A percentile compares a stretch with the other conserved stretches of the same genome.
These are phyloP conservation scores for Tarenaya hassleriana DNA, from an alignment of 345 rosid species.

Conservation along the genomic window DNA sequence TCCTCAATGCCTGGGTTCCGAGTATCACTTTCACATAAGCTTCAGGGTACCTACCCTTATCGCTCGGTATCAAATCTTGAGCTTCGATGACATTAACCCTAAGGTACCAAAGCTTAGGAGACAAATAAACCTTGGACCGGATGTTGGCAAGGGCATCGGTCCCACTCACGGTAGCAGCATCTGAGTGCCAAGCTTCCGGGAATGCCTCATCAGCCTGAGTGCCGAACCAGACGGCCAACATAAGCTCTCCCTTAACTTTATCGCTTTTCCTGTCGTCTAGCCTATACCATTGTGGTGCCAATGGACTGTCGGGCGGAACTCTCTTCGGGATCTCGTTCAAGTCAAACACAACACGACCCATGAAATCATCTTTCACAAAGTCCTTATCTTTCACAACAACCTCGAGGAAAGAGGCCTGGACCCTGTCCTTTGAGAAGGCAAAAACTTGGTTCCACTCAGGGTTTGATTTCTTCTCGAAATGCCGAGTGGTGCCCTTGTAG, in stretches of 20 bases:
- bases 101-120: conserved; percentile 89
- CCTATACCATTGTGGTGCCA: conserved; percentile 94
- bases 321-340: conserved; percentile 78
- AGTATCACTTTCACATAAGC: conserved; percentile 61
- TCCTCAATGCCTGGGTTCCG: conserved; percentile 58
- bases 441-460: conserved; percentile 95
- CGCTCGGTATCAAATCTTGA: conserved; percentile 63
- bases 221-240: conserved; percentile 97
- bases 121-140: conserved; percentile 84
- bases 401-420: conserved; percentile 76
- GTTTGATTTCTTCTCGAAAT: conserved; percentile 73
- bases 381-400: conserved; percentile 81
- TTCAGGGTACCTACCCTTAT: conserved; percentile 70
- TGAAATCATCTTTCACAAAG: conserved; percentile 70
- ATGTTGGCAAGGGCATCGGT: conserved; percentile 69
- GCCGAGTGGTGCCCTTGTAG: conserved; percentile 73
- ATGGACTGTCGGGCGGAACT: conserved; percentile 90
- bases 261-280: conserved; percentile 64
- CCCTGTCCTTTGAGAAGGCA: conserved; percentile 74
- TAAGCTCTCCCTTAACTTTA: conserved; percentile 74
- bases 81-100: conserved; percentile 95
- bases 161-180: conserved; percentile 82
- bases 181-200: conserved; percentile 97
- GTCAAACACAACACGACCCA: conserved; percentile 67
- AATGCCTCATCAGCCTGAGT: conserved; percentile 98